These are phyloP conservation scores for Crucihimalaya himalaica DNA, from an alignment of 345 rosid species.

Conservation along the genomic window DNA sequence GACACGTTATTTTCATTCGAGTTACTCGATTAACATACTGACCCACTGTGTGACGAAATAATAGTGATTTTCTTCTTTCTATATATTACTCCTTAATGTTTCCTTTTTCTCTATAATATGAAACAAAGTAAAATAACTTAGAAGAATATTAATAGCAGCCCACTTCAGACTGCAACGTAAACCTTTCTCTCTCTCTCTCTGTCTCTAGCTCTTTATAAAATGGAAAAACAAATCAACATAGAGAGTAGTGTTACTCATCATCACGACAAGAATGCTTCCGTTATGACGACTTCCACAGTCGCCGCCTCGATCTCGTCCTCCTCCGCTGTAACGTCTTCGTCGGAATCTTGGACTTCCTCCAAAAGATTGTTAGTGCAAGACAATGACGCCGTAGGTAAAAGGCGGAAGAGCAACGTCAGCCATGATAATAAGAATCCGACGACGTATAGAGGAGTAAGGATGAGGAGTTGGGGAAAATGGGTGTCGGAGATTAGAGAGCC, in stretches of 20 bases:
- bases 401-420: slow-evolving; percentile 5
- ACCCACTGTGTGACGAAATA: slow-evolving; percentile 22
- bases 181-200: slow-evolving; percentile 39
- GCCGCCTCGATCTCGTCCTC: slow-evolving; percentile 27
- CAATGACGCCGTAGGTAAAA: slow-evolving; percentile 12
- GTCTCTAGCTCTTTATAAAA: slow-evolving; percentile 31
- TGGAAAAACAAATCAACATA: slow-evolving; percentile 45
- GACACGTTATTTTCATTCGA: slow-evolving; percentile 23
- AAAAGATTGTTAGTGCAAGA: slow-evolving; percentile 16
- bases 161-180: slow-evolving; percentile 30
- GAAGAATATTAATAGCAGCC: slow-evolving; percentile 37
- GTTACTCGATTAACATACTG: slow-evolving; percentile 17
- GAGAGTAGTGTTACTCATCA: slow-evolving; percentile 46
- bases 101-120: slow-evolving; percentile 24
- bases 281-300: slow-evolving; percentile 17
- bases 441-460: slow-evolving; percentile 83
- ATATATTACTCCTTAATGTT: background rate
- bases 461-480: slow-evolving; percentile 97
- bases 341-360: slow-evolving; percentile 31
- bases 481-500: slow-evolving; percentile 94
- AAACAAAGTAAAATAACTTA: slow-evolving; percentile 5
- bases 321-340: slow-evolving; percentile 33
- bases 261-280: slow-evolving; percentile 21
- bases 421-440: slow-evolving; percentile 40
- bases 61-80: background rate